Evolutionary conservation across 2,329 filamentous ascomycete genomes (phyloP), one percentile per base, ranked within the genome.

Genomic region (Cercospora zeae-maydis): DNA sequence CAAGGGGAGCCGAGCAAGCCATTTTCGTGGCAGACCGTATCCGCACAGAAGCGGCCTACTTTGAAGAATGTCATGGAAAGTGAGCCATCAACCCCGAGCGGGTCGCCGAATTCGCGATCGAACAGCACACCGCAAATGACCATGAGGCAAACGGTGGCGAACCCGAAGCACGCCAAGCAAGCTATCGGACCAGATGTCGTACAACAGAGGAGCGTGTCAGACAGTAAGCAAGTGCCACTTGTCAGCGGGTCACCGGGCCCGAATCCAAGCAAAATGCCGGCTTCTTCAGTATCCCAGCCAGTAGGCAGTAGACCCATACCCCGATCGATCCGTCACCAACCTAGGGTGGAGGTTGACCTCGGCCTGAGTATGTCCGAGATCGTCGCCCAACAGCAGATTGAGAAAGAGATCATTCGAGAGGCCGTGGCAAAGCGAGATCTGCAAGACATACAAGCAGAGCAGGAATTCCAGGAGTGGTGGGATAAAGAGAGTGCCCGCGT

Each of bases 391-490:
- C 92, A 99, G 77, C 86, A 89, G 74, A 86, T 86, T 8, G 93
- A 97, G 74, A 95, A 96, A 73, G 86, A 92, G 62, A 84, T 86
- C 16, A 87, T 96, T 64, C 88, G 86, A 58, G 93, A 96, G 74
- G 91, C 92, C 0, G 88, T 88, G 10, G 91, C 92, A 1, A 97
- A 96, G 78, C 85, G 93, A 61, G 95, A 91, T 66, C 79, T 99
- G 31, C 88, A 96, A 72, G 95, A 98, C 66, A 99, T 99, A 63
- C 95, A 99, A 75, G 87, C 95, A 68, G 95, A 99, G 77, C 95
- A 99, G 74, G 92, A 92, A 57, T 99, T 99, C 74, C 91, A 97
- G 74, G 88, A 96, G 74, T 96, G 93, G 92, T 96, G 92, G 92
- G 91, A 96, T 68, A 87, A 90, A 66, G 93, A 96, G 76, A 92